Evolutionary conservation across 2,329 filamentous ascomycete species (phyloP), one percentile per base, ranked within the genome.

Genomic region (Lasiodiplodia theobromae): DNA sequence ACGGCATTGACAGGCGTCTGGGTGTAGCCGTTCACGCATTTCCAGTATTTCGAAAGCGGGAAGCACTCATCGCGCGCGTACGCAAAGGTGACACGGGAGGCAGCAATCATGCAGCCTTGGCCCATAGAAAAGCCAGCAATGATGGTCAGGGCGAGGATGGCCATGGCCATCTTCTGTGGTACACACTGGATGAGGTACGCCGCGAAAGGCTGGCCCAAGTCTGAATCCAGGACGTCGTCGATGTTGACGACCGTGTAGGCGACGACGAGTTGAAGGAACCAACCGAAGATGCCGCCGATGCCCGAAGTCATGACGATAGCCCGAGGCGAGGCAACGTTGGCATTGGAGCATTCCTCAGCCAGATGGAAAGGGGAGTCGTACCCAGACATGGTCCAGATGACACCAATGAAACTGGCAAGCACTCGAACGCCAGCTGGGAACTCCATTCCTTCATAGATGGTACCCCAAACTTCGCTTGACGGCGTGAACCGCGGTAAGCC

Each of bases 261-360:
- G 58, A 92, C 89, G 0, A 92, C 88, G 11, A 92, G 82, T 75
- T 92, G 91, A n/a, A 93, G 79, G 72, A 91, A 88, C 88, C 90
- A 93, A 56, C 91, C 91, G 70, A 91, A 84, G 2, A 90, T 70
- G 1, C 90, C 90, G 6, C 91, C 91, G 2, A 89, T 82, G 1
- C 81, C 86, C 0, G 88, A 88, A 0, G 91, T 93, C 74, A 92
- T 82, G 47, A 92, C 87, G 65, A 93, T 93, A 8, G 91, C 91
- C 14, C 91, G 86, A 0, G 91, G 91, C 11, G 89, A 87, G 37
- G 91, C 90, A 56, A 92, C 80, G 72, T 87, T 88, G 34, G 91
- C 91, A 72, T 93, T 93, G 69, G 88, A 89, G 78, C 91, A 93
- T 77, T 93, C 91, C 75, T 93, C 91, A 3, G 88, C 86, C n/a